Conservation (phyloP, 176 grass and related monocot genomes). For the Chloris gayana region DNA sequence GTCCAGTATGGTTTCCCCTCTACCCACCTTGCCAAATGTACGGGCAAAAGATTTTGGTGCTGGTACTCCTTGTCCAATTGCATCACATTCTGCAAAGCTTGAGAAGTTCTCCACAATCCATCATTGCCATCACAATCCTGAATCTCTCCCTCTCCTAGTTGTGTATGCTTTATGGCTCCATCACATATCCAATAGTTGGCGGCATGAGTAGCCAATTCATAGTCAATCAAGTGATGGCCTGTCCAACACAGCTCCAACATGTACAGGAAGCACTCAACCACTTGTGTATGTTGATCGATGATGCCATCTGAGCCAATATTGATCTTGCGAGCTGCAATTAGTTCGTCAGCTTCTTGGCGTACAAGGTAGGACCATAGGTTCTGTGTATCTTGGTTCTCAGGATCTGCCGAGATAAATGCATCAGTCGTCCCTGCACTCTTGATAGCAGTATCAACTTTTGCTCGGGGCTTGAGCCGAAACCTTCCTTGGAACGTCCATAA, state of each 20-base stretch:
- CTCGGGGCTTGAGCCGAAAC: neutral
- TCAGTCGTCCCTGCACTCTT: neutral
- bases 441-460: neutral
- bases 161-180: neutral
- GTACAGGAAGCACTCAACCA: neutral
- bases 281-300: neutral
- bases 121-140: too few species aligned
- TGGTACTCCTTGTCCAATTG: too few species aligned
- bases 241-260: neutral
- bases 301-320: neutral
- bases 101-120: too few species aligned
- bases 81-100: too few species aligned
- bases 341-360: neutral
- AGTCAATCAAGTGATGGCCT: fast-evolving
- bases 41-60: too few species aligned
- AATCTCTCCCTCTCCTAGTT: neutral
- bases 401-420: neutral
- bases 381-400: neutral
- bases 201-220: neutral
- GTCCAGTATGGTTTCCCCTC: neutral
- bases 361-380: neutral
- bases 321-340: neutral
- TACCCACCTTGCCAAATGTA: neutral
- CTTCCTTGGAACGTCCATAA: constrained; percentile 24
- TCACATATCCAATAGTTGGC: constrained; percentile 22